These are phyloP conservation scores for Aspergillus ellipticus DNA, from an alignment of 495 filamentous ascomycete species.

Conservation along the genomic window DNA sequence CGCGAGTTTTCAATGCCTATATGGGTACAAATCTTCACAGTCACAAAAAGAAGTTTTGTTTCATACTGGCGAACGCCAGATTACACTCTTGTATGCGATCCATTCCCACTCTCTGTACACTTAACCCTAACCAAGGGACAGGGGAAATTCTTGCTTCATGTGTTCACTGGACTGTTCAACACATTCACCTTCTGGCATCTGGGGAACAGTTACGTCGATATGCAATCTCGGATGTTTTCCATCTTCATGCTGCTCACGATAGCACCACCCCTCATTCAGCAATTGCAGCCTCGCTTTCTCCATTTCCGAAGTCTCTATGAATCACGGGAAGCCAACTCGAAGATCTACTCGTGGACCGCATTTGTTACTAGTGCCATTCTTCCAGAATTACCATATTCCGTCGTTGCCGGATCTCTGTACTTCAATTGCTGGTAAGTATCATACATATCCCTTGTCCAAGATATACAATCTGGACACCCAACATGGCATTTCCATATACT, in stretches of 20 bases:
- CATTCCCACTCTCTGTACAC: neutral
- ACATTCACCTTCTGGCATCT: constrained; percentile 64
- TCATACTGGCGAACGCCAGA: constrained; percentile 59
- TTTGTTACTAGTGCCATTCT: constrained; percentile 47
- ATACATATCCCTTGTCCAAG: neutral
- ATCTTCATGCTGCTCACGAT: constrained; percentile 71
- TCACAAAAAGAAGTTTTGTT: constrained; percentile 51
- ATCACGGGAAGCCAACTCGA: constrained; percentile 47
- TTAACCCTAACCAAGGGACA: constrained; percentile 13
- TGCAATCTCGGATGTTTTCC: constrained; percentile 64
- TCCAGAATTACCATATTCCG: constrained; percentile 50
- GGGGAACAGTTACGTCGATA: constrained; percentile 53
- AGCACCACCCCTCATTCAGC: constrained; percentile 58
- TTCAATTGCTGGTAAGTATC: constrained; percentile 56
- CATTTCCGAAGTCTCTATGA: constrained; percentile 46
- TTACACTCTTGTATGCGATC: constrained; percentile 46
- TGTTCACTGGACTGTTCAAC: constrained; percentile 63
- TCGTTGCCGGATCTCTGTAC: constrained; percentile 49
- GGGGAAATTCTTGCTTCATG: constrained; percentile 59
- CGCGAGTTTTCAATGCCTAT: constrained; percentile 61
- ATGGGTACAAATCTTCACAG: constrained; percentile 45
- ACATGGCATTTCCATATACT: too few species aligned
- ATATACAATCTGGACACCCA: neutral
- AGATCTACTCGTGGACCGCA: constrained; percentile 52
- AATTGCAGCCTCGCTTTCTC: constrained; percentile 48